phyloP scores from a whole-genome alignment of 1,284 basidiomycete species.

The Pseudomicrostroma phylloplanum region DNA sequence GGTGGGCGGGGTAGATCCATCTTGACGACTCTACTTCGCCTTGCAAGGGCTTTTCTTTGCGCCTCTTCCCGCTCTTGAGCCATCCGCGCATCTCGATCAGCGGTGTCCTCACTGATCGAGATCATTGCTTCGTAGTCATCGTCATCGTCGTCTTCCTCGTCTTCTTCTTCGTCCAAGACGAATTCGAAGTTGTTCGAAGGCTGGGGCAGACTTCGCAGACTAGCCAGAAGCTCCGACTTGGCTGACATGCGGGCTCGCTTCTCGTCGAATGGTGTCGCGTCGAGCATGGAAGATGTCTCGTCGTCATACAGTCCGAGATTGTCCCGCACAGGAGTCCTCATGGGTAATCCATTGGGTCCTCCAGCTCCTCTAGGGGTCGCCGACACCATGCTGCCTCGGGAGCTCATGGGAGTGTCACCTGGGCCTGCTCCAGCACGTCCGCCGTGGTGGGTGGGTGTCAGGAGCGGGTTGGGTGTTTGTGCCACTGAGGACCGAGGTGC shows the following conservation, averaged over 20 bases:
- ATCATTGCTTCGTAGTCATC: constrained; percentile 15
- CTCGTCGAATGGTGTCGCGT: constrained; percentile 31
- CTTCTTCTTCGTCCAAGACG: constrained; percentile 79
- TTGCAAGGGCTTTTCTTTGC: constrained; percentile 63
- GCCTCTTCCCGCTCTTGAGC: constrained; percentile 60
- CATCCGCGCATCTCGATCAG: constrained; percentile 78
- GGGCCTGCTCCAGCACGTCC: constrained; percentile 8
- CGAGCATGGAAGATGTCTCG: constrained; percentile 12
- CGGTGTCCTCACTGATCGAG: constrained; percentile 62
- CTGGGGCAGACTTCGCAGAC: constrained; percentile 76
- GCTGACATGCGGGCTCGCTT: constrained; percentile 23
- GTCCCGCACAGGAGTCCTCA: constrained; percentile 86
- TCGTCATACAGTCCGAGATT: constrained; percentile 73
- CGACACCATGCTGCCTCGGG: constrained; percentile 46
- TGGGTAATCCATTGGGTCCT: constrained; percentile 53
- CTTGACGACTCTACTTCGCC: constrained; percentile 76
- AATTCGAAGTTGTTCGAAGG: constrained; percentile 98
- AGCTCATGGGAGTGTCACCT: constrained; percentile 64
- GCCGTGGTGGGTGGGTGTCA: constrained; percentile 57
- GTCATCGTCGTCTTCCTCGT: constrained; percentile 15
- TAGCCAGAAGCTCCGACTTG: constrained; percentile 62
- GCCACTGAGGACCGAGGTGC: constrained; percentile 66
- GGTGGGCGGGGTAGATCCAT: constrained; percentile 76
- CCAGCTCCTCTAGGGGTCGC: constrained; percentile 39
- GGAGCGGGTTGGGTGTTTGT: constrained; percentile 92